Evolutionary conservation across 2,329 filamentous ascomycete genomes (phyloP).

Genomic region (Colletotrichum sp.): DNA sequence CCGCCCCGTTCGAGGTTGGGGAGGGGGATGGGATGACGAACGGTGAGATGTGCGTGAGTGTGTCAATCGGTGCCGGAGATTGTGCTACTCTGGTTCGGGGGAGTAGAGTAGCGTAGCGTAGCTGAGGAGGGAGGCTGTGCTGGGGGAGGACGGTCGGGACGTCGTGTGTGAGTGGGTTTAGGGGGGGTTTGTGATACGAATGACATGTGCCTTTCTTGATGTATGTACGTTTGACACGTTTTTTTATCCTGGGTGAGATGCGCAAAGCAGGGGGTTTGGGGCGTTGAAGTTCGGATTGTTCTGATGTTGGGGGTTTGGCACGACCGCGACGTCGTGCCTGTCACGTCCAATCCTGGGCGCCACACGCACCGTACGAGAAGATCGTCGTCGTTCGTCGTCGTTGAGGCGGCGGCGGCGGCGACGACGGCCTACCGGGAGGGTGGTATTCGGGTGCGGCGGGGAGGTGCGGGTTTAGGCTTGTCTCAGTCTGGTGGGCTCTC

Average conservation of each 20-base stretch:
- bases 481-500: slow-evolving; percentile 14
- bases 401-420: not conserved
- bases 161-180: not conserved
- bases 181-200: not conserved
- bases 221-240: not conserved
- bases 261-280: not conserved
- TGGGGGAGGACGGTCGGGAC: not conserved
- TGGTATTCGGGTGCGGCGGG: slow-evolving; percentile 1
- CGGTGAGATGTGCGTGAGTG: not conserved
- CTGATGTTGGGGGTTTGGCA: not conserved
- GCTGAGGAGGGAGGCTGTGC: not conserved
- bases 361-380: not conserved
- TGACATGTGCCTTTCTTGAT: not conserved
- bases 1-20: not conserved
- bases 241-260: not conserved
- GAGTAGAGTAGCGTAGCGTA: not conserved
- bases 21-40: slow-evolving; percentile 6
- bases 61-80: not conserved
- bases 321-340: not conserved
- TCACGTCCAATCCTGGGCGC: not conserved
- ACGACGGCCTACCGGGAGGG: not conserved
- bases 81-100: not conserved
- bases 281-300: not conserved
- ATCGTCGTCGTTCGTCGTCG: not conserved
- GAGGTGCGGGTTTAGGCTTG: not conserved